Conservation (phyloP, 2,329 filamentous ascomycete genomes). For the Botrytis byssoidea region DNA sequence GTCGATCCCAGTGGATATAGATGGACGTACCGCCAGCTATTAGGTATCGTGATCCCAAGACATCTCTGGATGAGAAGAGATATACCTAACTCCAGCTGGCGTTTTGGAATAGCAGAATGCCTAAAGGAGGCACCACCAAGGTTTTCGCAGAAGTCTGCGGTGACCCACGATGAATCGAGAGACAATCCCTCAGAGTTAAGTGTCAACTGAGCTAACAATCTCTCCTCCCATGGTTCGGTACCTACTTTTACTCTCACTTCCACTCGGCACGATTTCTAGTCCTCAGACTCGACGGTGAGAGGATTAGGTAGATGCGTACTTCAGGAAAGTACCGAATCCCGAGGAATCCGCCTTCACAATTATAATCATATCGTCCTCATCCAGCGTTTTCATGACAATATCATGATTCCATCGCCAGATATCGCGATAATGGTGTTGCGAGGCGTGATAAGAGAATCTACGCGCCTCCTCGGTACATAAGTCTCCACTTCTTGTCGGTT, state of each 20-base stretch:
- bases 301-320: neutral
- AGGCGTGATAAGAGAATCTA: neutral
- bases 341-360: neutral
- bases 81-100: neutral
- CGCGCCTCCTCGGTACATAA: neutral
- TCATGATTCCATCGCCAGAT: neutral
- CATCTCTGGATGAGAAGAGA: neutral
- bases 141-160: neutral
- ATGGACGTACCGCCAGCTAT: neutral
- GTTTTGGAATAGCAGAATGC: neutral
- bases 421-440: neutral
- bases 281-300: neutral
- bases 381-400: neutral
- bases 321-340: neutral
- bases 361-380: neutral
- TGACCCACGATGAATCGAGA: neutral
- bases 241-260: neutral
- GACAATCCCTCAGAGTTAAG: neutral
- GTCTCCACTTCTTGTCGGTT: neutral
- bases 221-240: neutral
- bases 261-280: neutral
- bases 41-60: neutral
- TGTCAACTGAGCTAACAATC: neutral
- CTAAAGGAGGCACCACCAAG: neutral
- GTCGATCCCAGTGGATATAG: neutral